Evolutionary conservation across 139 green algal species (phyloP).

Genomic region (Coccomyxa sp.): DNA sequence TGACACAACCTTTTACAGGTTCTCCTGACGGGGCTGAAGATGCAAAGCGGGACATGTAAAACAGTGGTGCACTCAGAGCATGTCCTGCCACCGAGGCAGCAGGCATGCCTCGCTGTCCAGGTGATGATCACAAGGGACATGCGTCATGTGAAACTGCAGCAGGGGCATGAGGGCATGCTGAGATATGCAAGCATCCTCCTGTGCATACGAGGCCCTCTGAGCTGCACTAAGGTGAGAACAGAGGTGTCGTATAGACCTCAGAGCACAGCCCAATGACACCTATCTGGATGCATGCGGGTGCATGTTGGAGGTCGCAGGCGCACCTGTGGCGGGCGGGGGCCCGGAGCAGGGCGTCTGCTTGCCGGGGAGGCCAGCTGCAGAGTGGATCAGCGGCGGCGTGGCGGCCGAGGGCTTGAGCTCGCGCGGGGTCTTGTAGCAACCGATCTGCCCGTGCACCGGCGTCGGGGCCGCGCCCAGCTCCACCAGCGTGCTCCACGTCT

Average conservation of each 20-base stretch:
- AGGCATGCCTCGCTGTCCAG: too few species aligned
- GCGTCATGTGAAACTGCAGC: too few species aligned
- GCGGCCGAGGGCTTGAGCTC: background rate
- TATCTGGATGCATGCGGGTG: background rate
- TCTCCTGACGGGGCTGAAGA: too few species aligned
- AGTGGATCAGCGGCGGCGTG: background rate
- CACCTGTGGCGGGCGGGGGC: background rate
- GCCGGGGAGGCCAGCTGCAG: background rate
- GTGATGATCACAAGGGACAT: too few species aligned
- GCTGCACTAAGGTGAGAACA: background rate
- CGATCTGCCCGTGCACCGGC: background rate
- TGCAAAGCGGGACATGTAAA: too few species aligned
- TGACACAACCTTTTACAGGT: too few species aligned
- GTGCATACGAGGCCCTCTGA: background rate
- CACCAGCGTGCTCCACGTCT: background rate
- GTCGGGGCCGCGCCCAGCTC: constrained; percentile 1
- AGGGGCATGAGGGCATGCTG: too few species aligned
- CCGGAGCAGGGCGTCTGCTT: background rate
- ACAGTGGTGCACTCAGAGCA: too few species aligned
- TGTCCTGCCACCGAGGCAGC: too few species aligned
- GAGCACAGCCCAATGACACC: background rate
- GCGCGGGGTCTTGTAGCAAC: background rate
- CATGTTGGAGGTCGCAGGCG: background rate
- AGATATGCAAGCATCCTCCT: background rate
- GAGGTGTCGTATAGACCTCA: background rate